Percentiles rank a stretch among this genome's conserved stretches.
Evolutionary conservation across 2,329 filamentous ascomycete genomes (phyloP).

Genomic region (Aspergillus brunneoviolaceus): DNA sequence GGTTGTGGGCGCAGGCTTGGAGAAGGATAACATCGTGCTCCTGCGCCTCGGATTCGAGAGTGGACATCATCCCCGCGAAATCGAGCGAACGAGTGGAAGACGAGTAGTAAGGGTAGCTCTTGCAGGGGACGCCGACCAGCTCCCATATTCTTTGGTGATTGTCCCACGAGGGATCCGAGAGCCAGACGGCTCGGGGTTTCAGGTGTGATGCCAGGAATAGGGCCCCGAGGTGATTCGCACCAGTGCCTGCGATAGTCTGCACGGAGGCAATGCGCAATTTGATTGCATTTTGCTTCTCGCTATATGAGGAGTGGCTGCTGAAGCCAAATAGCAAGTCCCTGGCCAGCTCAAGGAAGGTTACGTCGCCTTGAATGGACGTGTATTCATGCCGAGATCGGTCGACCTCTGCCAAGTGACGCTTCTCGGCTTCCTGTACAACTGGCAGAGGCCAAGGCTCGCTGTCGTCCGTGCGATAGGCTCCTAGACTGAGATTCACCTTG

Average conservation of each 20-base stretch:
- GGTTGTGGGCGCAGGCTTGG: slow-evolving; percentile 96
- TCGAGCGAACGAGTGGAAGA: slow-evolving; percentile 51
- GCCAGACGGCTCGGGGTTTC: slow-evolving; percentile 66
- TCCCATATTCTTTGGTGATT: slow-evolving; percentile 91
- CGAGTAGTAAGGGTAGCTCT: slow-evolving; percentile 41
- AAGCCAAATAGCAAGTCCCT: neutral
- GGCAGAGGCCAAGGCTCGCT: neutral
- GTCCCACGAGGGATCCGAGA: slow-evolving; percentile 88
- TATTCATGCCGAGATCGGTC: neutral
- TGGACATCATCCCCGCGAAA: slow-evolving; percentile 64
- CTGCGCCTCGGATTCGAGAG: slow-evolving; percentile 80
- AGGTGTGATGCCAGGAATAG: slow-evolving; percentile 85
- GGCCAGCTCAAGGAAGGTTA: neutral
- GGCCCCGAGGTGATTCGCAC: slow-evolving; percentile 82
- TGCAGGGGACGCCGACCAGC: slow-evolving; percentile 10
- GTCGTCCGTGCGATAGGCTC: neutral
- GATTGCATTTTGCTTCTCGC: neutral
- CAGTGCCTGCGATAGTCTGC: slow-evolving; percentile 91
- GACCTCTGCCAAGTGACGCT: neutral
- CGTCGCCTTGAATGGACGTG: neutral
- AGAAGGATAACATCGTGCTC: slow-evolving; percentile 82
- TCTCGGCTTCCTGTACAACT: neutral
- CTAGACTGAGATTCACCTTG: neutral
- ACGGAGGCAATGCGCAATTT: slow-evolving; percentile 57
- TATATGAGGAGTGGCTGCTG: neutral